Evolutionary conservation across 495 filamentous ascomycete genomes (phyloP).

Genomic region (Penicillium odoratum): DNA sequence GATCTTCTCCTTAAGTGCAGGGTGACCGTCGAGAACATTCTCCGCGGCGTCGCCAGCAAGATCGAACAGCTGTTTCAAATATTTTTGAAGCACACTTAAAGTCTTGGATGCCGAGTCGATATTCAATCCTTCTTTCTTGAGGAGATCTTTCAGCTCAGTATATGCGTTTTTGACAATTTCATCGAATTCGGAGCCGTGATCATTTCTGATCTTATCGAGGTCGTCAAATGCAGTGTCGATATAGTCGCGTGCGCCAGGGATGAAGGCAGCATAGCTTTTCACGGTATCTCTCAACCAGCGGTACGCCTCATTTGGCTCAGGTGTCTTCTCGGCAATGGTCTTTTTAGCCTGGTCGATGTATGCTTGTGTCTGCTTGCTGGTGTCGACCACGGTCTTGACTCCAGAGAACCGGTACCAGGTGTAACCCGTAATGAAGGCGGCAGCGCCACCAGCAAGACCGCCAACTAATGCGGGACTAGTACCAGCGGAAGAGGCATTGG

Average conservation of each 20-base stretch:
- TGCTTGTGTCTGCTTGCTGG: conserved; percentile 49
- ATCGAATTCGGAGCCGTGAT: conserved; percentile 63
- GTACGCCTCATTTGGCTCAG: conserved; percentile 58
- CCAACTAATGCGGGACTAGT: conserved; percentile 36
- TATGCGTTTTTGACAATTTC: conserved; percentile 60
- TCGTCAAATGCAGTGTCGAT: conserved; percentile 64
- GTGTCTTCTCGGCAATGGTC: conserved; percentile 52
- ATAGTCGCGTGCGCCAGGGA: conserved; percentile 63
- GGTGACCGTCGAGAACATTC: conserved; percentile 65
- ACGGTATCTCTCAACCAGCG: conserved; percentile 56
- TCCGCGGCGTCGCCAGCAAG: conserved; percentile 52
- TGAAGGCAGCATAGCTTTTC: conserved; percentile 61
- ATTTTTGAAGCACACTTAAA: conserved; percentile 54
- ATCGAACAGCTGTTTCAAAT: conserved; percentile 48
- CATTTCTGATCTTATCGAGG: conserved; percentile 56
- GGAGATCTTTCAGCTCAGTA: conserved; percentile 51
- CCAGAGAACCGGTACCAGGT: conserved; percentile 59
- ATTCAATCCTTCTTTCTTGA: conserved; percentile 22
- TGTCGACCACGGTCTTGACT: conserved; percentile 50
- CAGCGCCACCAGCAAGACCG: conserved; percentile 50
- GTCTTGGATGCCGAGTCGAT: conserved; percentile 51
- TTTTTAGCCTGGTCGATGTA: conserved; percentile 53
- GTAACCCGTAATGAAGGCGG: conserved; percentile 52
- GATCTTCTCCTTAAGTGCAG: conserved; percentile 64
- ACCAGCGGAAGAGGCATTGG: conserved; percentile 24